Evolutionary conservation across 2,329 filamentous ascomycete genomes (phyloP).

Genomic region (Fusarium luffae): DNA sequence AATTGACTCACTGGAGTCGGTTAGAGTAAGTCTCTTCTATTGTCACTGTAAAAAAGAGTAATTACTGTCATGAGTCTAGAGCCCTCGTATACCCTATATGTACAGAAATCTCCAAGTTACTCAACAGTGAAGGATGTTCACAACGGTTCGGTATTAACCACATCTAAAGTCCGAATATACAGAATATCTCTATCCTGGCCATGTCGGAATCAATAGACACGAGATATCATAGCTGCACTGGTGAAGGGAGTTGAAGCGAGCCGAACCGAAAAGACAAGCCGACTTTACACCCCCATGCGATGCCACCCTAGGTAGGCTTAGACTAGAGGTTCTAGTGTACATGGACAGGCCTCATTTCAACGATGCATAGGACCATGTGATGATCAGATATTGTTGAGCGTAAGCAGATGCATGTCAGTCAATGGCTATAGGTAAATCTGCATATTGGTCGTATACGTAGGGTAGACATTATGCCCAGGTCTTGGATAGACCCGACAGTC

Average conservation of each 20-base stretch:
- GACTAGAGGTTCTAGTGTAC: background rate
- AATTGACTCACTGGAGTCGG: background rate
- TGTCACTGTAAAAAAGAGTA: background rate
- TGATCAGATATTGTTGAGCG: background rate
- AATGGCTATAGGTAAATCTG: background rate
- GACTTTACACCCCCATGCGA: background rate
- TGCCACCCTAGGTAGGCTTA: background rate
- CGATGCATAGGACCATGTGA: background rate
- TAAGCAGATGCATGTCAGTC: background rate
- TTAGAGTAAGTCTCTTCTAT: background rate
- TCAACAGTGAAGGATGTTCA: background rate
- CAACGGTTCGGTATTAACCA: background rate
- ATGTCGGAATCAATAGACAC: background rate
- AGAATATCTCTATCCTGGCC: background rate
- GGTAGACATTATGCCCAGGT: background rate
- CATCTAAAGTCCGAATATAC: background rate
- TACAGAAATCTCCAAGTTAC: background rate
- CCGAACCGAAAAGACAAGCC: background rate
- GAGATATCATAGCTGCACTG: background rate
- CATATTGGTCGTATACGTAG: background rate
- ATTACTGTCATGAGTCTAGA: background rate
- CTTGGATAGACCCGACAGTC: background rate
- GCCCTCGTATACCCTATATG: background rate
- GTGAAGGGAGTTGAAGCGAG: slow-evolving; percentile 7
- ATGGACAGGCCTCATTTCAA: background rate